Percentiles rank a stretch among this genome's conserved stretches.
These are phyloP conservation scores for Blastomyces parvus DNA, from an alignment of 2,329 filamentous ascomycete genomes.

Conservation along the genomic window DNA sequence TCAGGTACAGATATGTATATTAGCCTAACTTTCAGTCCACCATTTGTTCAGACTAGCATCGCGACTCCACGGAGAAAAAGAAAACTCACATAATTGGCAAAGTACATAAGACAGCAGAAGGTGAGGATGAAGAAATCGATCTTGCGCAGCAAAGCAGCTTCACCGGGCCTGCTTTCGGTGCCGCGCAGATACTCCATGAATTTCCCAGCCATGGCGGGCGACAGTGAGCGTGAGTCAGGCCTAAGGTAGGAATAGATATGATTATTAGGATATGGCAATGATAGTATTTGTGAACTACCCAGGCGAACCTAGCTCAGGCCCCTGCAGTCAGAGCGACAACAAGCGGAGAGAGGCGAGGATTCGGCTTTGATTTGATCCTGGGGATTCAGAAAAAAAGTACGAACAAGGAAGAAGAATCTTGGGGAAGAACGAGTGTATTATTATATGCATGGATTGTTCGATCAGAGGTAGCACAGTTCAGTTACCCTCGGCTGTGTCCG, in stretches of 20 bases:
- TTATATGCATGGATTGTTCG: not conserved
- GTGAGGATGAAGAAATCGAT: slow-evolving; percentile 41
- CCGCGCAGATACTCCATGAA: slow-evolving; percentile 16
- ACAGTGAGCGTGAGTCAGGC: not conserved
- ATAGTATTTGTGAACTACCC: not conserved
- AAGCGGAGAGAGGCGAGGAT: not conserved
- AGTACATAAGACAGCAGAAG: slow-evolving; percentile 39
- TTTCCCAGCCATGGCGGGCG: slow-evolving; percentile 3
- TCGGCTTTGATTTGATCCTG: no score
- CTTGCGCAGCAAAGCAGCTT: slow-evolving; percentile 36
- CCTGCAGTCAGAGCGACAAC: slow-evolving; percentile 3
- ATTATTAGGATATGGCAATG: not conserved
- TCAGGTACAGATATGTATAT: not conserved
- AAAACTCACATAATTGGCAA: slow-evolving; percentile 31
- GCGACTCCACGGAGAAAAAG: not conserved
- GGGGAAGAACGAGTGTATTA: not conserved
- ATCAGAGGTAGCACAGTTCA: not conserved
- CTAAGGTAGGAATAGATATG: not conserved
- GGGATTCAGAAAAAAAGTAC: not conserved
- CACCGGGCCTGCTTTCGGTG: slow-evolving; percentile 14
- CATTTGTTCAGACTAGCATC: not conserved
- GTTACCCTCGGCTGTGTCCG: slow-evolving; percentile 2
- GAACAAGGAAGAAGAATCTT: not conserved
- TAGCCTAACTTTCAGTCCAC: not conserved
- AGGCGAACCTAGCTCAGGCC: not conserved